Base-by-base conservation (phyloP, 306 rosid species). In the Malus fusca region DNA sequence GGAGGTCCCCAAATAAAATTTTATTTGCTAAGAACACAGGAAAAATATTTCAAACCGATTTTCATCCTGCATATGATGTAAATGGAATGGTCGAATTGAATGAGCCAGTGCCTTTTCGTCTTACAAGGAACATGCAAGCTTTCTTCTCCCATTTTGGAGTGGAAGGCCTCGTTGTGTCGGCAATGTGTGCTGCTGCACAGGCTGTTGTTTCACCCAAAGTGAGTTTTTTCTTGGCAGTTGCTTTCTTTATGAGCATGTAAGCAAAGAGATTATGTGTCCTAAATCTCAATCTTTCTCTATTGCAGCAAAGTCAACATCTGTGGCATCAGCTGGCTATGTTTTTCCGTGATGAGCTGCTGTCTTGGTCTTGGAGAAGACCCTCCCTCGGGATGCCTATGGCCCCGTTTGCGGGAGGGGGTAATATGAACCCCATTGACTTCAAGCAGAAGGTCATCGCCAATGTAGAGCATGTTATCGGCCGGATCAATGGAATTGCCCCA, bases 281-380 rank as follows among this genome's bases (percentile, higher is more conserved):
- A 26, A 61, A 3, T 13, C 68, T 52, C 65, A 18, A n/a, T 66
- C 79, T 85, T 81, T 64, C 61, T 56, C 33, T 72, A n/a, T 84
- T 83, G 80, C 98, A 96, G 99, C 99, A 96, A 92, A 89, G 82
- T 82, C 98, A 90, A 81, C 99, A 96, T 80, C 83, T 96, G 17
- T 92, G 99, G 99, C 96, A 96, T 84, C 99, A 96, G 81, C 82
- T 96, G 66, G 99, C 99, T 18, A 96, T 96, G 99, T 96, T 96
- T 78, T 96, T 96, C 91, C 98, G 99, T 3, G 99, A 96, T 82
- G 99, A 96, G 83, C 88, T 96, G 51, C 85, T 96, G 74, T 96
- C 99, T 48, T 96, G 97, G 98, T 96, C 99, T 75, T 96, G 99
- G 99, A 91, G 99, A 87, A 90, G 98, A 85, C 98, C 98, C 42